Base-by-base conservation (phyloP, 1,284 basidiomycete species). In the Malassezia restricta region DNA sequence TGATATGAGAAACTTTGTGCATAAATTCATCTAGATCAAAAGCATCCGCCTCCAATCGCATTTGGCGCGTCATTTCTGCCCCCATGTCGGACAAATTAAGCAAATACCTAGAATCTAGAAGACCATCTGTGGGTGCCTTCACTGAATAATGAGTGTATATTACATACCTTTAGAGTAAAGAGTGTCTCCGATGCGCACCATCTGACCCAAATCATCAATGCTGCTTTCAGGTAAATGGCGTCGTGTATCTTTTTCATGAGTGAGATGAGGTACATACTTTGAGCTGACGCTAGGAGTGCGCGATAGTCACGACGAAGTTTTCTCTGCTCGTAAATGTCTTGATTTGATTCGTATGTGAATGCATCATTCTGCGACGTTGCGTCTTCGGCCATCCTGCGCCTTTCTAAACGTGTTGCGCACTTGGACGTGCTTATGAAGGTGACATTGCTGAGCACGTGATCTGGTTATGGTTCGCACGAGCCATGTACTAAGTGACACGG, bases 1-100 rank as follows among this genome's bases (percentile, higher is more conserved):
- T 24, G 39, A 56, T 64, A 28, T 49, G 40, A 4, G 65, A 66
- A 7, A 67, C 32, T 3, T 57, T 40, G 4, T 49, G 33, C 39
- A 73, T 43, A 41, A 61, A 68, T 35, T 68, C 64, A 38, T 73
- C 65, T 28, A 66, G 57, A 38, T 69, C 65, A 47, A 73, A 73
- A 1, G 60, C 65, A 31, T 63, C 60, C 6, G 52, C 40, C 17
- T 63, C 61, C 30, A 65, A 45, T 47, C 67, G 67, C 55, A 71
- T 63, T 28, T 58, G 64, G 20, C 64, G 59, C 3, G 67, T 66
- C 60, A 71, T 62, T 15, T 61, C 51, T 5, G 62, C 62, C 2
- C 64, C 65, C 53, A 65, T 65, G 33, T 71, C 64, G 8, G 64
- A 64, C 51, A 65, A 58, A 15, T 53, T 57, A 0, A 63, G 45